Evolutionary conservation across 805 yeast genomes (phyloP).

Genomic region (Cyberlindnera petersonii): DNA sequence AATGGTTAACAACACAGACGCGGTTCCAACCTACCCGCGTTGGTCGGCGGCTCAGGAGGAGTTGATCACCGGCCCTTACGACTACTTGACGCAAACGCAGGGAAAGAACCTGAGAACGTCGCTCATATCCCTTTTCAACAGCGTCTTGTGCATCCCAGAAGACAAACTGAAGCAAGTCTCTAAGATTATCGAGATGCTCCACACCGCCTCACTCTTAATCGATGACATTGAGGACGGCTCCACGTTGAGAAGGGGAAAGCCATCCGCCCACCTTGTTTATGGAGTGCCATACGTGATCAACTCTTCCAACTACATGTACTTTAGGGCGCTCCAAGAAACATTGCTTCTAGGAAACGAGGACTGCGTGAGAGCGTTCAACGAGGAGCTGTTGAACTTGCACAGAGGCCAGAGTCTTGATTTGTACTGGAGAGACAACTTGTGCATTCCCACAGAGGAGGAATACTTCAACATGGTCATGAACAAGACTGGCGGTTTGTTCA

Average conservation of each 20-base stretch:
- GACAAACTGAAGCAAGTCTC: conserved; percentile 38
- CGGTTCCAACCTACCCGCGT: conserved; percentile 8
- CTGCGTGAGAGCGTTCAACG: conserved; percentile 45
- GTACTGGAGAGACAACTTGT: conserved; percentile 73
- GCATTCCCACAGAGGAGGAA: conserved; percentile 56
- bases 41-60: conserved; percentile 15
- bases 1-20: conserved; percentile 1
- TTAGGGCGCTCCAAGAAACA: conserved; percentile 36
- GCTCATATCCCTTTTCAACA: conserved; percentile 51
- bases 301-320: conserved; percentile 78
- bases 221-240: conserved; percentile 91
- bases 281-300: conserved; percentile 82
- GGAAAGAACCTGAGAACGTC: conserved; percentile 27
- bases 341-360: conserved; percentile 31
- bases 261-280: conserved; percentile 72
- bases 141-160: conserved; percentile 42
- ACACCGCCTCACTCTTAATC: conserved; percentile 62
- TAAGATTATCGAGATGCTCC: conserved; percentile 53
- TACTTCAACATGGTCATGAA: conserved; percentile 80
- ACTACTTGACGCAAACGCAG: conserved; percentile 22
- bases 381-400: conserved; percentile 78
- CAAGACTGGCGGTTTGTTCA: conserved; percentile 85
- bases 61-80: conserved; percentile 23
- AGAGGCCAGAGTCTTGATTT: conserved; percentile 89
- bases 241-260: conserved; percentile 65